Base-by-base conservation (phyloP, 176 grass and related monocot genomes). In the Pontederia paniculata region DNA sequence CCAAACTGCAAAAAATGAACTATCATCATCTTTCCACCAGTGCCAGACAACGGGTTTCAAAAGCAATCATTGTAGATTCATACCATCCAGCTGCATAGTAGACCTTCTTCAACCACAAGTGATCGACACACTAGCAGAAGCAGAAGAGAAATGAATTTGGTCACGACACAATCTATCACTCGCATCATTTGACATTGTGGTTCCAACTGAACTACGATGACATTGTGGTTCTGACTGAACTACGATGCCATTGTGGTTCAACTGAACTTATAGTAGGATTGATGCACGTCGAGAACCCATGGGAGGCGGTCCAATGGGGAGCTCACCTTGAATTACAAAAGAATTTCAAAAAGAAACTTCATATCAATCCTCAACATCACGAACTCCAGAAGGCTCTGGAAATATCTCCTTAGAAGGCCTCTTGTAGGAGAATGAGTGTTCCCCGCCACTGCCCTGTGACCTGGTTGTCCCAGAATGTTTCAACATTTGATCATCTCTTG, bases 361-460 rank as follows among this genome's bases (percentile, higher is more conserved):
- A 43, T 25, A 13, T 78, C 69, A 96, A 86, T 89, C 85, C 64
- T 96, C 85, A 0, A 75, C 75, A 58, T 89, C 90, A 67, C 76
- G 85, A 31, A 78, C 74, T 9, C 77, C 82, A 1, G 85, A 87
- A 9, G 93, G 93, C 52, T 98, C 93, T 0, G 93, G 93, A 55
- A 88, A 80, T 37, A 98, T 88, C 75, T 98, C 93, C 71, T 79
- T 98, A 0, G 82, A 86, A 19, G 67, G 78, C 74, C 89, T 77
- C 70, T 78, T 78, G 23, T 76, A 77, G 8, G 93, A 98, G 46
- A 88, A 91, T 22, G 86, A 90, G 60, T 86, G 72, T 53, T 98
- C 93, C 12, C 93, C 93, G 9, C 87, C 87, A 70, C 93, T 98
- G 42, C 93, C 93, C 5, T 85, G 84, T 12, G 93, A 98, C 73